These are phyloP conservation scores for Gnomoniopsis sp. DNA, from an alignment of 2,329 filamentous ascomycete genomes.

Conservation along the genomic window DNA sequence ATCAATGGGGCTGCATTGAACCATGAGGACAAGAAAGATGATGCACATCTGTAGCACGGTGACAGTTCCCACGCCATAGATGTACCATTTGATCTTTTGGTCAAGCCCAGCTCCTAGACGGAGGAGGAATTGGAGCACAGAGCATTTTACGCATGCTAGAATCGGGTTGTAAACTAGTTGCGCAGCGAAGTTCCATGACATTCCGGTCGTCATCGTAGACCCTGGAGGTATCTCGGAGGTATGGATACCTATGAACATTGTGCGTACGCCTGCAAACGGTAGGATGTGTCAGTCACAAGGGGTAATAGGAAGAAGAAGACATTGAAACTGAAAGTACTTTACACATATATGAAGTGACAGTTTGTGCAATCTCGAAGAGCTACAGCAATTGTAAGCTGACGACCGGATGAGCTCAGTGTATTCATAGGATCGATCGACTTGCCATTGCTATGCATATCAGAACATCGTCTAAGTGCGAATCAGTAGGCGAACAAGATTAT, in stretches of 20 bases:
- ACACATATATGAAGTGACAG: background rate
- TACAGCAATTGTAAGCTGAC: background rate
- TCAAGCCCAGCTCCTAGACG: slow-evolving; percentile 28
- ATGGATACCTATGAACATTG: background rate
- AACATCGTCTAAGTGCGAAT: background rate
- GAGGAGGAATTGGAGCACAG: slow-evolving; percentile 30
- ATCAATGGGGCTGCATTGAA: slow-evolving; percentile 37
- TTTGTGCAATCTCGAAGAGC: background rate
- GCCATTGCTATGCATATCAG: slow-evolving; percentile 2
- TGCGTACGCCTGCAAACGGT: background rate
- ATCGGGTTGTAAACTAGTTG: slow-evolving; percentile 34
- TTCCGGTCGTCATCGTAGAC: slow-evolving; percentile 16
- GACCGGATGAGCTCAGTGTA: background rate
- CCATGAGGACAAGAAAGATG: slow-evolving; percentile 31
- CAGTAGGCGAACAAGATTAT: background rate
- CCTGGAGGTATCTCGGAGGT: background rate
- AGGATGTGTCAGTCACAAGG: background rate
- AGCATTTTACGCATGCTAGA: slow-evolving; percentile 32
- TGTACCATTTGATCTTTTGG: slow-evolving; percentile 23
- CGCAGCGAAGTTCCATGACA: slow-evolving; percentile 30
- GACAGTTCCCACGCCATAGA: slow-evolving; percentile 28
- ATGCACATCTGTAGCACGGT: slow-evolving; percentile 29
- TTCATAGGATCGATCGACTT: background rate
- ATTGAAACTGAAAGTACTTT: background rate
- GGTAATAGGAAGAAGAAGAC: slow-evolving; percentile 20